Evolutionary conservation across 2,329 filamentous ascomycete genomes (phyloP).

Genomic region (Cladosporium cucumerinum): DNA sequence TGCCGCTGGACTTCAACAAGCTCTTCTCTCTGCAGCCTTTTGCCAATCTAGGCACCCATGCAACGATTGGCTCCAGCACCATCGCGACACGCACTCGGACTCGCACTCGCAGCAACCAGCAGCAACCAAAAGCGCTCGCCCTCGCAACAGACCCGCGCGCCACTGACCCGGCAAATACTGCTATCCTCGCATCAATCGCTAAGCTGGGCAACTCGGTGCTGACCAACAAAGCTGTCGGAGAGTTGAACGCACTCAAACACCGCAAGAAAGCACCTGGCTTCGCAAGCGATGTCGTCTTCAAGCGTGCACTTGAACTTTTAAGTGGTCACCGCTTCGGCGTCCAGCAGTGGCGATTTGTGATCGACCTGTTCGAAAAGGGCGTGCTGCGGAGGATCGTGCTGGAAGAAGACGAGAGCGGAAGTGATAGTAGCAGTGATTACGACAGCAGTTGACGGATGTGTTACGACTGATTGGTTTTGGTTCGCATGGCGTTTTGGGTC

Average conservation of each 20-base stretch:
- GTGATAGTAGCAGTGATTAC: slow-evolving; percentile 37
- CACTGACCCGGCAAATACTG: slow-evolving; percentile 61
- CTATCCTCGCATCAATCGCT: slow-evolving; percentile 78
- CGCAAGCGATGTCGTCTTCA: slow-evolving; percentile 72
- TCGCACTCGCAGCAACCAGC: slow-evolving; percentile 13
- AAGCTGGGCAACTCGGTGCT: slow-evolving; percentile 92
- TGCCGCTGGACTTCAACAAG: slow-evolving; percentile 73
- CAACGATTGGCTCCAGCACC: slow-evolving; percentile 9
- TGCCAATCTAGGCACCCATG: slow-evolving; percentile 3
- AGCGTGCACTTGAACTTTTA: slow-evolving; percentile 77
- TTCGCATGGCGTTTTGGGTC: neutral
- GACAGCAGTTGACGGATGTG: neutral
- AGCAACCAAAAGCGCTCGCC: neutral
- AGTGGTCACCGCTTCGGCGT: slow-evolving; percentile 88
- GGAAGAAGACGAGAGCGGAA: slow-evolving; percentile 65
- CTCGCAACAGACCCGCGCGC: slow-evolving; percentile 22
- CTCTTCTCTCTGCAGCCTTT: slow-evolving; percentile 63
- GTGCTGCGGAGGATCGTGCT: slow-evolving; percentile 83
- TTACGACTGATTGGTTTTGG: neutral
- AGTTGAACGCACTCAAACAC: slow-evolving; percentile 58
- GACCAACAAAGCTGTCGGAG: slow-evolving; percentile 78
- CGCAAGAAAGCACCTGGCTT: slow-evolving; percentile 71
- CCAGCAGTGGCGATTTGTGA: slow-evolving; percentile 80
- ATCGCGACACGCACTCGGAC: slow-evolving; percentile 16
- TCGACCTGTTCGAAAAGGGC: slow-evolving; percentile 90